phyloP scores from a whole-genome alignment of 139 green algal species.

The Chlorella sp. region DNA sequence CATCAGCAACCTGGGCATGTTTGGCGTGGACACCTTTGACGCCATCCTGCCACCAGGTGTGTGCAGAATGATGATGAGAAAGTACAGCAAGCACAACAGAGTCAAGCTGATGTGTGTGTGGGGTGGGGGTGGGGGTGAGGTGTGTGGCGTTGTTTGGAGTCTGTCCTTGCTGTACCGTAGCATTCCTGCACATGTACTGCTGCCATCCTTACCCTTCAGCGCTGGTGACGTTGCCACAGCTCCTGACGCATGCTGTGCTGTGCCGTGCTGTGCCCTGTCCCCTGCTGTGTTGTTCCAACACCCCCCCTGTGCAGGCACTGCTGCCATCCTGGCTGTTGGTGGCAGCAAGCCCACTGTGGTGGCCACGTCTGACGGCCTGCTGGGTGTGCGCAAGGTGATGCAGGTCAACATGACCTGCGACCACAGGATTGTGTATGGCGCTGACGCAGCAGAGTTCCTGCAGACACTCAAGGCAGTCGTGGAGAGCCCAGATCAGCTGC shows the following conservation, averaged over 20 bases:
- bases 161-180: too few relatives aligned
- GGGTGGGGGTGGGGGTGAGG: too few relatives aligned
- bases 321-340: slow-evolving; percentile 90
- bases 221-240: too few relatives aligned
- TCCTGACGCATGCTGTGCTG: background rate
- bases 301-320: slow-evolving; percentile 75
- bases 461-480: slow-evolving; percentile 85
- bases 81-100: too few relatives aligned
- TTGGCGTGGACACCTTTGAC: slow-evolving; percentile 92
- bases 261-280: background rate
- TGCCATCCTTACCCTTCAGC: too few relatives aligned
- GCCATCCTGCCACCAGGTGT: slow-evolving; percentile 89
- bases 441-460: slow-evolving; percentile 91
- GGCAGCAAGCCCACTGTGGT: slow-evolving; percentile 84
- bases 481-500: slow-evolving; percentile 62
- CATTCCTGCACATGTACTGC: too few relatives aligned
- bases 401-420: slow-evolving; percentile 94
- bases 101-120: too few relatives aligned
- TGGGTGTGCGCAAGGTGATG: slow-evolving; percentile 94
- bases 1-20: slow-evolving; percentile 99
- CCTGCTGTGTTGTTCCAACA: too few relatives aligned
- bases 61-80: too few relatives aligned
- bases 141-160: too few relatives aligned
- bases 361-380: slow-evolving; percentile 71
- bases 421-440: slow-evolving; percentile 95